phyloP scores from a whole-genome alignment of 345 rosid genomes.

The Pistacia vera region DNA sequence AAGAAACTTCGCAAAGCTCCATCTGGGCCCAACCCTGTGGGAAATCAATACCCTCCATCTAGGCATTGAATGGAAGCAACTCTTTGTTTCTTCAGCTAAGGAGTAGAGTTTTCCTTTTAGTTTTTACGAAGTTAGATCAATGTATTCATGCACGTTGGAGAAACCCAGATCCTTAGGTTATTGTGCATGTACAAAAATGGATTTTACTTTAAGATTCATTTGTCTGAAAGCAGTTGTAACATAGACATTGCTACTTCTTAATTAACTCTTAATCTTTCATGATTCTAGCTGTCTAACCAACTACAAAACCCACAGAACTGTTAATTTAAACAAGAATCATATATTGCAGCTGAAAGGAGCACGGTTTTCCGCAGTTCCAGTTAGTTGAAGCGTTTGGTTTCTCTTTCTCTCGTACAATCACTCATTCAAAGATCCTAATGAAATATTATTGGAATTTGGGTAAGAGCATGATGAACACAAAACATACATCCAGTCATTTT shows the following conservation, averaged over 20 bases:
- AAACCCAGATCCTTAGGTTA: constrained; percentile 15
- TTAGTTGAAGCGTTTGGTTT: background rate
- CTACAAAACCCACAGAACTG: background rate
- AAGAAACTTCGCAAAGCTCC: constrained; percentile 41
- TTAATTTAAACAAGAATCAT: background rate
- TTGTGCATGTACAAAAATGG: constrained; percentile 30
- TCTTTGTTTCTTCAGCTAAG: constrained; percentile 7
- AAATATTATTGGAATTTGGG: background rate
- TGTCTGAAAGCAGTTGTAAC: constrained; percentile 12
- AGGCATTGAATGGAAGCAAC: constrained; percentile 31
- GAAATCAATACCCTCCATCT: constrained; percentile 47
- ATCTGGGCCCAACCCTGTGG: constrained; percentile 53
- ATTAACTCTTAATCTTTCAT: constrained; percentile 6
- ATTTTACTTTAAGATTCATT: constrained; percentile 17
- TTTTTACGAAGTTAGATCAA: constrained; percentile 20
- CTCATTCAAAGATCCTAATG: background rate
- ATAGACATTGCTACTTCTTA: background rate
- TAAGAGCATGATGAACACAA: background rate
- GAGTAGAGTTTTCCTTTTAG: background rate
- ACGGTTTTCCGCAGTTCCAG: background rate
- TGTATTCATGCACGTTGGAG: constrained; percentile 22
- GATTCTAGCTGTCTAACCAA: background rate
- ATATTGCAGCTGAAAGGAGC: background rate
- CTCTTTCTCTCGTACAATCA: no score
- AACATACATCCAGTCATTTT: background rate